Conservation (phyloP, 2,329 filamentous ascomycete genomes). For the Aspergillus ustus region DNA sequence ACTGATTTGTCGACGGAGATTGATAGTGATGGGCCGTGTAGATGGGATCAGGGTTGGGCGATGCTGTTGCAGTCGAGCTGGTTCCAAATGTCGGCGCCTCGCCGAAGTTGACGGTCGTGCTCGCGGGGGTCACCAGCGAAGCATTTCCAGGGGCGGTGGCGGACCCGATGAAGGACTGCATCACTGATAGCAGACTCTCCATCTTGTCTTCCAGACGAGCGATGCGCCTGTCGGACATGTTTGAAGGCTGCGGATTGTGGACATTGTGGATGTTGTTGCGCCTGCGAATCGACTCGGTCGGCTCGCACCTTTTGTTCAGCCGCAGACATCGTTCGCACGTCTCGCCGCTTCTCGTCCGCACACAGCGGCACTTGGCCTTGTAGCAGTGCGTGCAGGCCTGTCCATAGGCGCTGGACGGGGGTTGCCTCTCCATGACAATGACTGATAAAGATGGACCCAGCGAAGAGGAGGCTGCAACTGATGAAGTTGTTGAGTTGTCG, state of each 20-base stretch:
- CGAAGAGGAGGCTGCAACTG: background rate
- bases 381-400: conserved; percentile 36
- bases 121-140: background rate
- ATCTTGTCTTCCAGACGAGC: conserved; percentile 42
- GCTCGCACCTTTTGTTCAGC: conserved; percentile 40
- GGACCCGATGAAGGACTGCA: conserved; percentile 32
- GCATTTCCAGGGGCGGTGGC: background rate
- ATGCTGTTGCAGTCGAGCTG: conserved; percentile 5
- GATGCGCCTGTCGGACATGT: conserved; percentile 38
- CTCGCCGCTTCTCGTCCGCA: conserved; percentile 23
- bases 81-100: background rate
- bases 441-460: background rate
- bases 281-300: conserved; percentile 40
- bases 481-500: background rate
- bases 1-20: conserved; percentile 18
- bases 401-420: conserved; percentile 30
- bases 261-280: conserved; percentile 17
- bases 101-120: conserved; percentile 6
- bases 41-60: background rate
- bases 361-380: conserved; percentile 38
- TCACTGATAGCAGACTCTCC: conserved; percentile 36
- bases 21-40: background rate
- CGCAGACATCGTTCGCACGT: conserved; percentile 41
- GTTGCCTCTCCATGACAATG: conserved; percentile 22
- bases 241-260: conserved; percentile 26